Base-by-base conservation (phyloP, 306 rosid species). In the Senna siamea region DNA sequence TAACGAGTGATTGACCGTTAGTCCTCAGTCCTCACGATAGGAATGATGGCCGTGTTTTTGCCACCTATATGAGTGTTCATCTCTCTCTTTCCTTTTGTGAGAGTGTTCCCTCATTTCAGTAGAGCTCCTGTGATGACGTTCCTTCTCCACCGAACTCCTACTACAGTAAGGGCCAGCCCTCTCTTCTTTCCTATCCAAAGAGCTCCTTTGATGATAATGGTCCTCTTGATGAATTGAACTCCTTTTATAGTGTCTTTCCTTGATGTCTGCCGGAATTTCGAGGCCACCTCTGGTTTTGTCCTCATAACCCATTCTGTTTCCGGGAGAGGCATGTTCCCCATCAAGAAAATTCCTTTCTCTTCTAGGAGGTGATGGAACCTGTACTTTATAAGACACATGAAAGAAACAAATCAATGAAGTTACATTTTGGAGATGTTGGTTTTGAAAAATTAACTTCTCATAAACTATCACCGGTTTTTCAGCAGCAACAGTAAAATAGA, bases 321-420 rank as follows among this genome's bases (percentile, higher is more conserved):
- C 69, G 55, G n/a, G n/a, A n/a, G n/a, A n/a, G n/a, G n/a, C n/a
- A n/a, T 37, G 62, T 70, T 82, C 87, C 65, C 66, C 69, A 7
- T 82, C 82, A 12, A 56, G 52, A n/a, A 75, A 69, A 55, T 59
- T 80, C 74, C 79, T 77, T 63, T 78, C 83, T 79, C 89, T 91
- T 84, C 89, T 77, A 26, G 98, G 97, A 3, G 97, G 97, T 0
- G 97, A 91, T 51, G 98, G 98, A 17, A 75, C 87, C 97, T 93
- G 72, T 47, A 73, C 72, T 30, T 60, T 7, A 72, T 10, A 22
- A 63, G 69, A 57, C 12, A 57, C 12, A 57, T 23, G 4, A 41
- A 57, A 59, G 48, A 51, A 41, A 64, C 26, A 35, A 63, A 17
- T 20, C 37, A n/a, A 19, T 6, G 47, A 63, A 37, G 40, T 37